A percentile compares a stretch with the other conserved stretches of the same genome.
These are phyloP conservation scores for Geotrichum armillariae DNA, from an alignment of 1,139 yeast species.

Conservation along the genomic window DNA sequence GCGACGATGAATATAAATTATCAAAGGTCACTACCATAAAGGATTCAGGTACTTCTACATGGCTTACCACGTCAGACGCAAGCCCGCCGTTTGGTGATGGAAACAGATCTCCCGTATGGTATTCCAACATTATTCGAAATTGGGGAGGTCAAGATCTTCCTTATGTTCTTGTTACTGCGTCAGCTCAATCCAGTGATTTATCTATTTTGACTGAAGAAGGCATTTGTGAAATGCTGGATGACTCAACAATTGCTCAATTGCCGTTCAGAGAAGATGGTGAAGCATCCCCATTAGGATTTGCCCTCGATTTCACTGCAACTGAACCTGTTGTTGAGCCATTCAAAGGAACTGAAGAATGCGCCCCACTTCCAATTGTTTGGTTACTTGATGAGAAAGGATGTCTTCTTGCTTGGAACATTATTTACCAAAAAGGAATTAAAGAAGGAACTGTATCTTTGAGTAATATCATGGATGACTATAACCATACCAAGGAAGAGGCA, in stretches of 20 bases:
- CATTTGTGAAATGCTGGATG: conserved; percentile 53
- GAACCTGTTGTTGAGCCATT: conserved; percentile 54
- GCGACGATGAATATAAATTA: conserved; percentile 7
- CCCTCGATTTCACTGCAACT: conserved; percentile 54
- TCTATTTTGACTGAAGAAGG: conserved; percentile 44
- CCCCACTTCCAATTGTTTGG: conserved; percentile 63
- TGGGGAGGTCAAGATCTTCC: conserved; percentile 46
- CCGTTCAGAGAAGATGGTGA: conserved; percentile 69
- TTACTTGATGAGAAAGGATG: conserved; percentile 63
- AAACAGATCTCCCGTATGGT: conserved; percentile 52
- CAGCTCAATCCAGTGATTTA: conserved; percentile 65
- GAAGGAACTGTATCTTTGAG: conserved; percentile 21
- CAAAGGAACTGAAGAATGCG: conserved; percentile 52
- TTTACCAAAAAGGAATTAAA: conserved; percentile 34
- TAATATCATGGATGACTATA: conserved; percentile 10
- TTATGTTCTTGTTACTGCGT: conserved; percentile 48
- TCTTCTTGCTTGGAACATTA: conserved; percentile 64
- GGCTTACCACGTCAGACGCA: conserved; percentile 47
- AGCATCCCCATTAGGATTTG: conserved; percentile 68
- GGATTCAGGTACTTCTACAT: conserved; percentile 16
- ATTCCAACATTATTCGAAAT: conserved; percentile 44
- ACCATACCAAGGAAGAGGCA: conserved; percentile 5
- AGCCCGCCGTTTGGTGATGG: conserved; percentile 61
- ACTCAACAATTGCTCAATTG: conserved; percentile 65
- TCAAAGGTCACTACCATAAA: conserved; percentile 20